Base-by-base conservation (phyloP, 1,284 basidiomycete species). In the Austropuccinia psidii region DNA sequence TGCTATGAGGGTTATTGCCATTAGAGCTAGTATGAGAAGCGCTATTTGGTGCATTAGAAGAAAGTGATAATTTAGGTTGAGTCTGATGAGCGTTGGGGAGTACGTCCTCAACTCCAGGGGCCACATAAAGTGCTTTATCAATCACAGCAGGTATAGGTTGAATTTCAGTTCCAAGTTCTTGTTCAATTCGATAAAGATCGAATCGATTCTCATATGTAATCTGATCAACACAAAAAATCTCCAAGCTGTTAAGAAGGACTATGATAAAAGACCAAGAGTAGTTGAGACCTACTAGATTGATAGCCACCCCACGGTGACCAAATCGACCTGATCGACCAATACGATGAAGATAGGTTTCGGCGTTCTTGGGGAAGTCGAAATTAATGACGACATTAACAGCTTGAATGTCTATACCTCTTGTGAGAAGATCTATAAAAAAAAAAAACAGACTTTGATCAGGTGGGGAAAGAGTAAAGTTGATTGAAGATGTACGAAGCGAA, bases 301-400 rank as follows among this genome's bases (percentile, higher is more conserved):
- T 98, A 50, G 96, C 95, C 62, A 98, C 85, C 82, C 95, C 96
- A 76, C 97, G 84, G 82, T 98, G 96, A 74, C 96, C 95, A 81
- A 95, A 98, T 69, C 96, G 90, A 74, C 96, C 96, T 9, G 92
- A 94, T 76, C 95, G 92, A 82, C 95, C 95, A 80, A 98, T 95
- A 76, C 93, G 89, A 83, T 98, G 95, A 37, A 98, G 87, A 82
- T 98, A 98, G 2, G 94, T 97, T 83, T 98, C 95, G 73, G 91
- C 91, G 80, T 95, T 97, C 86, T 97, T 96, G 76, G 95, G 95
- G 83, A 98, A 97, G 82, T 97, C 94, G 81, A 98, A 98, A 85
- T 98, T 98, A 86, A 98, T 98, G 79, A 98, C 95, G 79, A 98
- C 95, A 82, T 98, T 98, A 76, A 98, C 95, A 55, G 95, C 95